These are phyloP conservation scores for Zarea fungicola DNA, from an alignment of 2,329 filamentous ascomycete species.

Conservation along the genomic window DNA sequence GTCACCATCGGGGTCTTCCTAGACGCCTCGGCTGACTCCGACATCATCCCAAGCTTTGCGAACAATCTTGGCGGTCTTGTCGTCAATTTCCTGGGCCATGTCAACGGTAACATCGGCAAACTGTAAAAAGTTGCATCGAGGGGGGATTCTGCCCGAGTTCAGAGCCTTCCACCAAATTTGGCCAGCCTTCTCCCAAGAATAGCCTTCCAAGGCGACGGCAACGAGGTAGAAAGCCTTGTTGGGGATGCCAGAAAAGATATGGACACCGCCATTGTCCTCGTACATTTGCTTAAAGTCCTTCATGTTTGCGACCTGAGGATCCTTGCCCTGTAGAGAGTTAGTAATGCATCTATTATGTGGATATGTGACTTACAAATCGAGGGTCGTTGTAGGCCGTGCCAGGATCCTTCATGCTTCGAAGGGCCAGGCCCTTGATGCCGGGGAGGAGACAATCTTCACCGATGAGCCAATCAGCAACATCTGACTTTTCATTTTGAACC, in stretches of 20 bases:
- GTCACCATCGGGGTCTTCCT: slow-evolving; percentile 8
- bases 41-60: slow-evolving; percentile 44
- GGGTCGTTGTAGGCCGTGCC: slow-evolving; percentile 49
- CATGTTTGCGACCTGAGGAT: slow-evolving; percentile 48
- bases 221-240: slow-evolving; percentile 52
- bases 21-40: slow-evolving; percentile 29
- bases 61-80: slow-evolving; percentile 37
- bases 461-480: slow-evolving; percentile 49
- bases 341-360: neutral
- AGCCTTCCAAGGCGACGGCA: slow-evolving; percentile 43
- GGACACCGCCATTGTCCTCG: slow-evolving; percentile 49
- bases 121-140: slow-evolving; percentile 39
- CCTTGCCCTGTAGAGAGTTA: slow-evolving; percentile 37
- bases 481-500: slow-evolving; percentile 38
- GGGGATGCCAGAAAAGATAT: slow-evolving; percentile 52
- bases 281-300: slow-evolving; percentile 32
- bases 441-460: slow-evolving; percentile 48
- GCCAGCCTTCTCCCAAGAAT: slow-evolving; percentile 49
- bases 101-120: slow-evolving; percentile 46
- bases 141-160: slow-evolving; percentile 36
- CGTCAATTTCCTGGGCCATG: slow-evolving; percentile 39
- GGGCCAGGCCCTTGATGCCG: slow-evolving; percentile 44
- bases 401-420: slow-evolving; percentile 50
- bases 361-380: slow-evolving; percentile 35
- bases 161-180: slow-evolving; percentile 49